phyloP scores from a whole-genome alignment of 352 stramenopile species.

The Peronospora farinosa region DNA sequence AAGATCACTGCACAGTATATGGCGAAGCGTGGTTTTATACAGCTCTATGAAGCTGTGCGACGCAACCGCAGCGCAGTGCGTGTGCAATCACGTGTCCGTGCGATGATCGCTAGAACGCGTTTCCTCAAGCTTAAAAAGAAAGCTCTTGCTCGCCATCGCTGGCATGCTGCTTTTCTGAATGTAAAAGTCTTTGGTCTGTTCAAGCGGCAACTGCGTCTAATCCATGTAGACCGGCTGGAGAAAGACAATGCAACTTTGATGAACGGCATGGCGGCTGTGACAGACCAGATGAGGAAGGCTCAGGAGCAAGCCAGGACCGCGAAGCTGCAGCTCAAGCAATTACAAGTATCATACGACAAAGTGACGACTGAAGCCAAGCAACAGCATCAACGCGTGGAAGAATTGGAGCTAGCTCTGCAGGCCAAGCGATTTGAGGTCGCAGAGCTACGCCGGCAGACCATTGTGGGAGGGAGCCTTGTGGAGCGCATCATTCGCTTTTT shows the following conservation, averaged over 20 bases:
- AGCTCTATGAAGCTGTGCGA: slow-evolving; percentile 60
- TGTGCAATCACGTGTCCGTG: slow-evolving; percentile 60
- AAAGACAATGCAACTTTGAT: slow-evolving; percentile 51
- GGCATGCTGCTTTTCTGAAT: slow-evolving; percentile 63
- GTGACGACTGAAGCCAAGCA: slow-evolving; percentile 48
- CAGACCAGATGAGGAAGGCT: slow-evolving; percentile 32
- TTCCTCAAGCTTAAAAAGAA: slow-evolving; percentile 62
- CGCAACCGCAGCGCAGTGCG: slow-evolving; percentile 54
- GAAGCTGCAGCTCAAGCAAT: slow-evolving; percentile 46
- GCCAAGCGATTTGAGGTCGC: slow-evolving; percentile 41
- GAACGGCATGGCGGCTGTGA: slow-evolving; percentile 34
- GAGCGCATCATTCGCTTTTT: slow-evolving; percentile 83
- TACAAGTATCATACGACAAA: slow-evolving; percentile 52
- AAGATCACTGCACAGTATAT: slow-evolving; percentile 68
- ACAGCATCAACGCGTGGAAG: slow-evolving; percentile 49
- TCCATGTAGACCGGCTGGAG: slow-evolving; percentile 71
- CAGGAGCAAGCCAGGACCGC: slow-evolving; percentile 42
- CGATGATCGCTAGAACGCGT: slow-evolving; percentile 56
- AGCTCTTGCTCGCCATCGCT: slow-evolving; percentile 57
- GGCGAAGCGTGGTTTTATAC: slow-evolving; percentile 76
- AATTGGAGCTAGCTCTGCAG: slow-evolving; percentile 55
- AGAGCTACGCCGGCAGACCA: slow-evolving; percentile 38
- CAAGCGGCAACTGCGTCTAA: slow-evolving; percentile 46
- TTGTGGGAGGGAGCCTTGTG: slow-evolving; percentile 29
- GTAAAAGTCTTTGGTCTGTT: slow-evolving; percentile 51